Percentiles rank a stretch among this genome's conserved stretches.
phyloP scores from a whole-genome alignment of 345 rosid species.

The Firmiana major region DNA sequence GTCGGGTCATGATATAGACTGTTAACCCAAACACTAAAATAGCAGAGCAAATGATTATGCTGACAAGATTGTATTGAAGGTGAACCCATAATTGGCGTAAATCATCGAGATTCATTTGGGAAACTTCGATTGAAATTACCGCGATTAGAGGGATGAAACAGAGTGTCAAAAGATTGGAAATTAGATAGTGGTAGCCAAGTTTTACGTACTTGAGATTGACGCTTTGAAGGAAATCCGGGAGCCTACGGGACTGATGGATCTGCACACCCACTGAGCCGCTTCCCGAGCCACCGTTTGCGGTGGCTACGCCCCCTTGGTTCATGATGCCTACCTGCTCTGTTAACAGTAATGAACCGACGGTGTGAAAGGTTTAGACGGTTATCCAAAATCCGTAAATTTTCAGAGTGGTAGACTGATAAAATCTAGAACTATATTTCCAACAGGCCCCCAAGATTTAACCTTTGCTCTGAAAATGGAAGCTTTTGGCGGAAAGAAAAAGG shows the following conservation, averaged over 20 bases:
- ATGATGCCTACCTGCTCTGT: conserved; percentile 11
- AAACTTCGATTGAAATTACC: conserved; percentile 29
- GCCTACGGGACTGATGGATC: conserved; percentile 33
- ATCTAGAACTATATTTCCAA: neutral
- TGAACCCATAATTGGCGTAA: conserved; percentile 46
- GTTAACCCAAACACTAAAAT: conserved; percentile 47
- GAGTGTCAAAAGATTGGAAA: conserved; percentile 42
- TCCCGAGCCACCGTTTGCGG: conserved; percentile 11
- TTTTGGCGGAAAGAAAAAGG: no score
- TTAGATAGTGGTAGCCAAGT: conserved; percentile 51
- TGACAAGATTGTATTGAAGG: conserved; percentile 50
- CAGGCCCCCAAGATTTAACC: neutral
- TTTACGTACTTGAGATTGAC: conserved; percentile 62
- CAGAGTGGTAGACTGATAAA: neutral
- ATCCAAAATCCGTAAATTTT: neutral
- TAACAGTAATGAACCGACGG: neutral
- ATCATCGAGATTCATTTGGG: conserved; percentile 42
- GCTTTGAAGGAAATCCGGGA: conserved; percentile 53
- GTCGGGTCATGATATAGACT: conserved; percentile 48
- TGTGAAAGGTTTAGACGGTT: neutral
- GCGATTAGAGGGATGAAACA: conserved; percentile 44
- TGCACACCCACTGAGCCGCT: conserved; percentile 33
- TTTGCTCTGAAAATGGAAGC: neutral
- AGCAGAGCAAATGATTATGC: conserved; percentile 40
- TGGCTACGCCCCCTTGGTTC: conserved; percentile 17